These are phyloP conservation scores for Fusarium aywerte DNA, from an alignment of 2,329 filamentous ascomycete genomes.

Conservation along the genomic window DNA sequence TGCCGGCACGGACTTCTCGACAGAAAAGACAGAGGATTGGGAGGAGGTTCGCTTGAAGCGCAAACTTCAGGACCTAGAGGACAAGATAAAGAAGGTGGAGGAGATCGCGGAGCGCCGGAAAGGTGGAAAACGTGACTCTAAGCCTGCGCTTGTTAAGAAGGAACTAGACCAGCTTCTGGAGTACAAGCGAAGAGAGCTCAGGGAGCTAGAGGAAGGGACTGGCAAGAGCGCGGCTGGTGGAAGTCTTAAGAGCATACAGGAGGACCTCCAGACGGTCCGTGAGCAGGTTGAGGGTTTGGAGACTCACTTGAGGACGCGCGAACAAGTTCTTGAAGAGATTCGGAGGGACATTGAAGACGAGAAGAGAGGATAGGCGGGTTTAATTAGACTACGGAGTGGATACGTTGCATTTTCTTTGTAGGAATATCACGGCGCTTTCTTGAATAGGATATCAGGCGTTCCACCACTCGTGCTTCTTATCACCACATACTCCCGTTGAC, in stretches of 20 bases:
- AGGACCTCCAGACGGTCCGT: conserved; percentile 89
- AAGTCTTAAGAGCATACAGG: conserved; percentile 78
- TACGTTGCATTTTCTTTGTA: conserved; percentile 40
- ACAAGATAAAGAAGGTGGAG: conserved; percentile 86
- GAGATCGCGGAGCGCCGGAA: conserved; percentile 72
- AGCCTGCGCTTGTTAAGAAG: conserved; percentile 90
- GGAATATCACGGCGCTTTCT: conserved; percentile 46
- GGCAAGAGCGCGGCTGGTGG: conserved; percentile 76
- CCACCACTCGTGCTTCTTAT: conserved; percentile 21
- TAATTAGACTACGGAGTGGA: conserved; percentile 23
- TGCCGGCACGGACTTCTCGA: conserved; percentile 88
- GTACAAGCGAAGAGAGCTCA: conserved; percentile 86
- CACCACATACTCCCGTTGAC: conserved; percentile 59
- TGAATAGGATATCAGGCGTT: conserved; percentile 43
- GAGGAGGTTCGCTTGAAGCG: conserved; percentile 96
- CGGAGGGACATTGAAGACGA: conserved; percentile 87
- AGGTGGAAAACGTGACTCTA: conserved; percentile 76
- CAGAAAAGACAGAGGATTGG: conserved; percentile 91
- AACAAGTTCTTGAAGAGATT: conserved; percentile 80
- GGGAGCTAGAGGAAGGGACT: conserved; percentile 77
- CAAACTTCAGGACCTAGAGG: conserved; percentile 87
- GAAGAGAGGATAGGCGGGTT: conserved; percentile 66
- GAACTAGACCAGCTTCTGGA: conserved; percentile 95
- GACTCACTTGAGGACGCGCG: conserved; percentile 79
- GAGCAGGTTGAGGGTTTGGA: conserved; percentile 95